Conservation (phyloP, 1,284 basidiomycete species). For the Sporisorium graminicola region DNA sequence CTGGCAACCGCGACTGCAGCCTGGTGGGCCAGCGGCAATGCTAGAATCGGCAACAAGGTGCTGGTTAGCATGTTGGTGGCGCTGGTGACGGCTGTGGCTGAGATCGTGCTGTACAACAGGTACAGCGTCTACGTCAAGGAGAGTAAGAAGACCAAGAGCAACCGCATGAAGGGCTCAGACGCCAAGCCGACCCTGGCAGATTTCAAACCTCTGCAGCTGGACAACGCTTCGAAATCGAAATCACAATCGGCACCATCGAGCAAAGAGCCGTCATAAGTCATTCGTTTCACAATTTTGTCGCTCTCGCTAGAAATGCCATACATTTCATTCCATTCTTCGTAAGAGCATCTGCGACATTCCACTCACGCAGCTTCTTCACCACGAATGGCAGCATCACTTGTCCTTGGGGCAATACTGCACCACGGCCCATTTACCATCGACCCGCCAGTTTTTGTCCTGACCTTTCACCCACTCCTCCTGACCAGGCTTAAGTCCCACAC, state of each 20-base stretch:
- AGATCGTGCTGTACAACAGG: slow-evolving; percentile 43
- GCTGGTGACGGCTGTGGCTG: slow-evolving; percentile 33
- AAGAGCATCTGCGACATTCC: no score
- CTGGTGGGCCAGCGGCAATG: slow-evolving; percentile 42
- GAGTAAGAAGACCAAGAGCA: slow-evolving; percentile 22
- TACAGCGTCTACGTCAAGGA: slow-evolving; percentile 36
- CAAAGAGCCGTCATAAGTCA: slow-evolving; percentile 22
- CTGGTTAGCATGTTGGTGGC: slow-evolving; percentile 33
- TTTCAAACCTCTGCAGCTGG: slow-evolving; percentile 34
- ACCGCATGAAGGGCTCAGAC: slow-evolving; percentile 40
- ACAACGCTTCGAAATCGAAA: neutral
- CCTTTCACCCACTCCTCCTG: slow-evolving; percentile 48
- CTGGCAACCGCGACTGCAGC: slow-evolving; percentile 41
- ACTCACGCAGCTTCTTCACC: no score
- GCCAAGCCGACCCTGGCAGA: neutral
- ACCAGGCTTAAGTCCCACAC: slow-evolving; percentile 60
- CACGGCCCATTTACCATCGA: slow-evolving; percentile 64
- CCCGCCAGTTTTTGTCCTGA: slow-evolving; percentile 61
- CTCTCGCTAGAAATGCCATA: neutral
- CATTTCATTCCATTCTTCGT: neutral
- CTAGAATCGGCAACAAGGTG: slow-evolving; percentile 22
- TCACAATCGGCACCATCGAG: neutral
- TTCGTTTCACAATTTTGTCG: neutral
- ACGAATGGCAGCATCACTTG: slow-evolving; percentile 17
- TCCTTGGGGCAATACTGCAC: slow-evolving; percentile 49